These are phyloP conservation scores for Kwoniella mangroviensis DNA, from an alignment of 768 basidiomycete genomes.

Conservation along the genomic window DNA sequence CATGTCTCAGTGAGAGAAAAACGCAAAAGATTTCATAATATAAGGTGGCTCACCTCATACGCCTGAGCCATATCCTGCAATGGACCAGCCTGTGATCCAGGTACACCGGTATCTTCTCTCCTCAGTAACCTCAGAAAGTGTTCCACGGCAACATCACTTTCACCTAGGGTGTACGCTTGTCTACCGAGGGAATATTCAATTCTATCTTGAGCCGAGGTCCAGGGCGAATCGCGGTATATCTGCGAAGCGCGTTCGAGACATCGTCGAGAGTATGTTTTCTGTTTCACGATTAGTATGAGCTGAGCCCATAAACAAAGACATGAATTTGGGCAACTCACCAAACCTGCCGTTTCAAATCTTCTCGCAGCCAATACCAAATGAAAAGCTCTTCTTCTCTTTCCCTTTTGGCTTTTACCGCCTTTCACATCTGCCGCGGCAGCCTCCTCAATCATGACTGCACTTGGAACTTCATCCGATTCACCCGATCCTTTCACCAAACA, in stretches of 20 bases:
- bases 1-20: neutral
- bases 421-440: conserved; percentile 57
- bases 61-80: conserved; percentile 89
- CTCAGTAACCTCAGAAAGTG: conserved; percentile 76
- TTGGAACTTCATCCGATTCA: conserved; percentile 59
- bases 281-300: conserved; percentile 4
- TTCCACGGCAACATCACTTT: conserved; percentile 73
- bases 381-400: conserved; percentile 52
- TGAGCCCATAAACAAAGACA: neutral
- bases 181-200: conserved; percentile 66
- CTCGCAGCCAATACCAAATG: conserved; percentile 58
- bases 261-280: conserved; percentile 59
- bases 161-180: conserved; percentile 86
- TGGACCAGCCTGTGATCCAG: conserved; percentile 65
- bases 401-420: conserved; percentile 43
- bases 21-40: too few species aligned
- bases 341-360: conserved; percentile 59
- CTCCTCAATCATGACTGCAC: conserved; percentile 60
- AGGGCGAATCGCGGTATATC: conserved; percentile 54
- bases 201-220: conserved; percentile 55
- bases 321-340: conserved; percentile 45
- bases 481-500: conserved; percentile 56
- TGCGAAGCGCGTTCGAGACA: conserved; percentile 57
- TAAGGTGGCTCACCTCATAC: conserved; percentile 66
- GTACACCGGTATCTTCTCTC: conserved; percentile 49